Conservation (phyloP, 129 eudicot genomes). For the Ambrosia artemisiifolia region DNA sequence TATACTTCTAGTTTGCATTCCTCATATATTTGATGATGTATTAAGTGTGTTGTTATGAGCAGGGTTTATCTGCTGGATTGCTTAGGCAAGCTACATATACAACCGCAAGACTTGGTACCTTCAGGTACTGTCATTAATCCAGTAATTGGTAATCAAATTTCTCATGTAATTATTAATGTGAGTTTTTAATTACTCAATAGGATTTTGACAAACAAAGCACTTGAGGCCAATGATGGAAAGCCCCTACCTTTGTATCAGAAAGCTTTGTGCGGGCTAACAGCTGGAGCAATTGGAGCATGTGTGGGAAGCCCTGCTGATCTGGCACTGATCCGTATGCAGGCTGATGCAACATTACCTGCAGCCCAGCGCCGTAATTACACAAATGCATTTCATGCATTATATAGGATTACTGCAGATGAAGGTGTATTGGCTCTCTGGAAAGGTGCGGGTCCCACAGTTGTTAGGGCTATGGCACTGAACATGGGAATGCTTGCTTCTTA, state of each 20-base stretch:
- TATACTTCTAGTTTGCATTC: not conserved
- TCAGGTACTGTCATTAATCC: slow-evolving; percentile 40
- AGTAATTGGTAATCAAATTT: not conserved
- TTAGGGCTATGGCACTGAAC: slow-evolving; percentile 95
- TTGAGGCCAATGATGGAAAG: slow-evolving; percentile 90
- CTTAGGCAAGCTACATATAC: slow-evolving; percentile 98
- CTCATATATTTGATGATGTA: not conserved
- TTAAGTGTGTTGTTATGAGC: slow-evolving; percentile 19
- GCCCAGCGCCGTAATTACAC: slow-evolving; percentile 87
- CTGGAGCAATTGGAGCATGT: slow-evolving; percentile 90
- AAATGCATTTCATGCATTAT: slow-evolving; percentile 88
- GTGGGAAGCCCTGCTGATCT: slow-evolving; percentile 92
- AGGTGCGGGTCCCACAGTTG: slow-evolving; percentile 91
- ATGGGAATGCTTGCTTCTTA: slow-evolving; percentile 99
- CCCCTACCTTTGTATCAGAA: slow-evolving; percentile 86
- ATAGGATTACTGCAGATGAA: slow-evolving; percentile 74
- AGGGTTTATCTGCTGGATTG: slow-evolving; percentile 96
- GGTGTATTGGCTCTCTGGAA: slow-evolving; percentile 83
- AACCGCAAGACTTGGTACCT: slow-evolving; percentile 86
- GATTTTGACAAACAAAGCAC: slow-evolving; percentile 80
- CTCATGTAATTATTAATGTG: not conserved
- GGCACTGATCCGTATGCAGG: slow-evolving; percentile 95
- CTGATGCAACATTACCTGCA: slow-evolving; percentile 82
- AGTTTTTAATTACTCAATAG: slow-evolving; percentile 20
- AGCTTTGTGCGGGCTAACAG: slow-evolving; percentile 89